phyloP scores from a whole-genome alignment of 2,329 filamentous ascomycete genomes.

The Beauveria australis region DNA sequence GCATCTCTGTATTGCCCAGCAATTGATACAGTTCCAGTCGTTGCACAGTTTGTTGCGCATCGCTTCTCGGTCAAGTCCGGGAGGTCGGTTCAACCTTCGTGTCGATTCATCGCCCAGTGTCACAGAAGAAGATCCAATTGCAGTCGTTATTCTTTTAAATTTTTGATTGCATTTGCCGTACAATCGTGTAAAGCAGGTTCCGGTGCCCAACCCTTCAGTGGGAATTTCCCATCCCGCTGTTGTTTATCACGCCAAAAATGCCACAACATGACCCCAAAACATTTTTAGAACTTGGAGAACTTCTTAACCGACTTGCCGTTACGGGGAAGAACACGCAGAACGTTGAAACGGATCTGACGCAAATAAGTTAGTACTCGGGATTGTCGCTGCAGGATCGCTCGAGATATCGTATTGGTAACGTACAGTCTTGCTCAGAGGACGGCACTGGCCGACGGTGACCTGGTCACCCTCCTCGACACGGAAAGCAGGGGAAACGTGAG shows the following conservation, averaged over 20 bases:
- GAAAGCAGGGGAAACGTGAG: slow-evolving; percentile 98
- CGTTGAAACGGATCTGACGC: slow-evolving; percentile 91
- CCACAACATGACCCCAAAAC: slow-evolving; percentile 36
- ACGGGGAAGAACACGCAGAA: slow-evolving; percentile 94
- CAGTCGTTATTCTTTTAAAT: slow-evolving; percentile 33
- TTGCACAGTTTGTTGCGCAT: neutral
- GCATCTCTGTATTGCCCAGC: neutral
- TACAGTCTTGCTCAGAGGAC: slow-evolving; percentile 99
- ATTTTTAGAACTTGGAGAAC: slow-evolving; percentile 92
- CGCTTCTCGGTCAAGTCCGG: too few species aligned
- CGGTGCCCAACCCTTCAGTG: slow-evolving; percentile 33
- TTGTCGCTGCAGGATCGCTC: neutral
- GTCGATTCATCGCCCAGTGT: neutral
- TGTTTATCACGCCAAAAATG: slow-evolving; percentile 49
- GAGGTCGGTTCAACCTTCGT: neutral
- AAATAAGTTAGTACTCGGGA: slow-evolving; percentile 17
- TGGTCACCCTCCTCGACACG: slow-evolving; percentile 99
- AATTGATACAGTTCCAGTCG: neutral
- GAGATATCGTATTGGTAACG: slow-evolving; percentile 30
- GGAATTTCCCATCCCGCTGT: slow-evolving; percentile 28
- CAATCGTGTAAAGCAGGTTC: slow-evolving; percentile 35
- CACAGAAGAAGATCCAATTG: slow-evolving; percentile 16
- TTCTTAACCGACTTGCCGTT: slow-evolving; percentile 96
- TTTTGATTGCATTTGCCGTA: slow-evolving; percentile 38
- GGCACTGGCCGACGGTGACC: slow-evolving; percentile 99